phyloP scores from a whole-genome alignment of 305 asterid species.

The Rubia peregrina region DNA sequence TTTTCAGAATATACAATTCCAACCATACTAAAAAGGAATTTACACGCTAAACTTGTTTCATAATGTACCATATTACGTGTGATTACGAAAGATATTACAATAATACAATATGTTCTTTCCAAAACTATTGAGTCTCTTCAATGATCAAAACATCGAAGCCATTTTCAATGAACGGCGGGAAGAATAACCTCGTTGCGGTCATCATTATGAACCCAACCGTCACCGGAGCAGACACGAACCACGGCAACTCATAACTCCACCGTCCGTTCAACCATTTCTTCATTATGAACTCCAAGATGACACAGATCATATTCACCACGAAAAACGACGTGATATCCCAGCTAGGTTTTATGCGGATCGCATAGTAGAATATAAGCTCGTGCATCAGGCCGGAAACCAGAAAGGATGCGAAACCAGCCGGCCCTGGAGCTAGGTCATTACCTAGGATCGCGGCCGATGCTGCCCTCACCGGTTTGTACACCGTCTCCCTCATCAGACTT shows the following conservation, averaged over 20 bases:
- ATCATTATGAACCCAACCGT: constrained; percentile 51
- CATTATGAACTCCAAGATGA: constrained; percentile 36
- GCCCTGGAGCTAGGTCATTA: constrained; percentile 12
- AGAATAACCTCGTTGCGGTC: constrained; percentile 53
- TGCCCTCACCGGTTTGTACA: constrained; percentile 40
- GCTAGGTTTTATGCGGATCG: constrained; percentile 50
- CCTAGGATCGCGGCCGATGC: constrained; percentile 19
- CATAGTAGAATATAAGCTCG: constrained; percentile 45
- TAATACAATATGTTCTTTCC: not conserved
- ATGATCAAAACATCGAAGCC: not conserved
- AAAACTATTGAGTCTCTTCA: not conserved
- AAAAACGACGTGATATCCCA: constrained; percentile 78
- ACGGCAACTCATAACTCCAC: constrained; percentile 15
- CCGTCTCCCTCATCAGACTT: constrained; percentile 47
- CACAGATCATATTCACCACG: constrained; percentile 46
- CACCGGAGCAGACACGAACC: constrained; percentile 35
- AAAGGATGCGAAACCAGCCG: constrained; percentile 41
- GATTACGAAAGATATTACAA: not conserved
- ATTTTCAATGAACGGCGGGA: constrained; percentile 33
- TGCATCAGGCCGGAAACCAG: constrained; percentile 74
- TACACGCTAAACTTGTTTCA: not conserved
- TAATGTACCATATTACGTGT: not conserved
- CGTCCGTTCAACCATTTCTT: constrained; percentile 33
- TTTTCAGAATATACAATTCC: not conserved
- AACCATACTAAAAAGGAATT: not conserved